Conservation (phyloP, 371 early-diverging fungal genomes). For the Lichtheimia ramosa region DNA sequence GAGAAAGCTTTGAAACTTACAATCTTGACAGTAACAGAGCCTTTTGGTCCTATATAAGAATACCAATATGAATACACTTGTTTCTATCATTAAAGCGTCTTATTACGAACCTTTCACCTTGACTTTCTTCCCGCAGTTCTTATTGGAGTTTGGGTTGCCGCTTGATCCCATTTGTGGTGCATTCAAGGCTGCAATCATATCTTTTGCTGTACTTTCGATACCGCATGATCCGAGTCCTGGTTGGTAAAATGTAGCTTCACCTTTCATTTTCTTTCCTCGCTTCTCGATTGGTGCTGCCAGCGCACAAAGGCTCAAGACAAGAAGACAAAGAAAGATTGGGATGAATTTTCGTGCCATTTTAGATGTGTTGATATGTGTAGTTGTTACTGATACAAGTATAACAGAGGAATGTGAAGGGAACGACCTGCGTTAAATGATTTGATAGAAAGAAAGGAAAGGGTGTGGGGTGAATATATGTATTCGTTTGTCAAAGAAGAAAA, state of each 20-base stretch:
- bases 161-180: slow-evolving; percentile 42
- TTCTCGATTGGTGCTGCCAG: slow-evolving; percentile 15
- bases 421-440: slow-evolving; percentile 10
- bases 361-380: slow-evolving; percentile 1
- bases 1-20: slow-evolving; percentile 3
- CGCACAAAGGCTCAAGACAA: slow-evolving; percentile 1
- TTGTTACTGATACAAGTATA: background rate
- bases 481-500: background rate
- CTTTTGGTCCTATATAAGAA: slow-evolving; percentile 34
- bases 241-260: slow-evolving; percentile 41
- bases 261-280: slow-evolving; percentile 17
- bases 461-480: background rate
- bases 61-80: no score
- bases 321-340: slow-evolving; percentile 2
- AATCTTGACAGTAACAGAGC: slow-evolving; percentile 34
- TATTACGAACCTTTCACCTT: slow-evolving; percentile 18
- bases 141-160: slow-evolving; percentile 41
- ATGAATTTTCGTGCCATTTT: slow-evolving; percentile 1
- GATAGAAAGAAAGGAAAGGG: slow-evolving; percentile 13
- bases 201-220: slow-evolving; percentile 9
- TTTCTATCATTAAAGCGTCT: no score
- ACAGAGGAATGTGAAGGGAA: slow-evolving; percentile 6
- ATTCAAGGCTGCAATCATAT: slow-evolving; percentile 46
- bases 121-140: slow-evolving; percentile 31
- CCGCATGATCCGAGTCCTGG: slow-evolving; percentile 39